Percentiles rank a stretch among this genome's conserved stretches.
Evolutionary conservation across 805 yeast species (phyloP).

Genomic region (Millerozyma acaciae): DNA sequence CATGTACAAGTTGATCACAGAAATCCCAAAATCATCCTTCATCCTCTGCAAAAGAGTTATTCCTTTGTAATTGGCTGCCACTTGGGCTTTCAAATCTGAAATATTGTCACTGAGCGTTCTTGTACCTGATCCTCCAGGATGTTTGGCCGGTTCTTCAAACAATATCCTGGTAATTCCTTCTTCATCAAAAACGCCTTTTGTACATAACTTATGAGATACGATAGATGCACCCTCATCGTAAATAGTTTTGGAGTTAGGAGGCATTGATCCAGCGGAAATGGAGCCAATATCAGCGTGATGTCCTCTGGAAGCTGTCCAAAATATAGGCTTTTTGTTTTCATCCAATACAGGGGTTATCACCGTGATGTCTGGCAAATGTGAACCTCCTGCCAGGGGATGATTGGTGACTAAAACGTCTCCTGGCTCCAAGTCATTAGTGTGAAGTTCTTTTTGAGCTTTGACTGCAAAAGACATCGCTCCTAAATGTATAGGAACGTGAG

Average conservation of each 20-base stretch:
- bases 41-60: slow-evolving; percentile 56
- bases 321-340: slow-evolving; percentile 47
- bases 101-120: slow-evolving; percentile 75
- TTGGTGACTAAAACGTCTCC: slow-evolving; percentile 44
- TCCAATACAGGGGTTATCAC: slow-evolving; percentile 80
- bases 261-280: slow-evolving; percentile 83
- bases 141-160: slow-evolving; percentile 65
- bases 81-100: slow-evolving; percentile 46
- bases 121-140: slow-evolving; percentile 82
- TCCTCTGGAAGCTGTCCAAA: slow-evolving; percentile 86
- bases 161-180: slow-evolving; percentile 58
- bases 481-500: slow-evolving; percentile 43
- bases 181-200: slow-evolving; percentile 64
- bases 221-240: slow-evolving; percentile 89
- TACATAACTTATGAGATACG: slow-evolving; percentile 66
- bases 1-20: slow-evolving; percentile 23
- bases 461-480: slow-evolving; percentile 49
- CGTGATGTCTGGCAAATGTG: slow-evolving; percentile 53
- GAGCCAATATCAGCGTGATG: slow-evolving; percentile 95
- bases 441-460: slow-evolving; percentile 35
- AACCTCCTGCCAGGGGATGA: slow-evolving; percentile 34
- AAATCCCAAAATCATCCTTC: slow-evolving; percentile 57
- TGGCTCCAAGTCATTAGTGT: slow-evolving; percentile 36
- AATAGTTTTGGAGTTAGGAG: slow-evolving; percentile 76
- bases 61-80: slow-evolving; percentile 83